Conservation (phyloP, 495 filamentous ascomycete genomes). For the Trypethelium eluteriae region DNA sequence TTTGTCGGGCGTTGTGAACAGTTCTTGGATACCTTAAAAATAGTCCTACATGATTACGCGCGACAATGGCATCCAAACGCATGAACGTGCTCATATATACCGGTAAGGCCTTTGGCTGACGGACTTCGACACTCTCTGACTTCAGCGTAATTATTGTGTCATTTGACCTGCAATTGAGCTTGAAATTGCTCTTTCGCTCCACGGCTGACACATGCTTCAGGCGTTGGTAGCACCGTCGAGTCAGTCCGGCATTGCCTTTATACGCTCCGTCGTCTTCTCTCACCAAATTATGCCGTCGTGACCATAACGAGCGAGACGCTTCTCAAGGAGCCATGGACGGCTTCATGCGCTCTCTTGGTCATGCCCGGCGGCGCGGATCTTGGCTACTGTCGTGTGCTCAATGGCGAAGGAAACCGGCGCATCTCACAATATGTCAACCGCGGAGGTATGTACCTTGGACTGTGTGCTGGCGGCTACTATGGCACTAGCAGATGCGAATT, state of each 20-base stretch:
- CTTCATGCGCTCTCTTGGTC: constrained; percentile 80
- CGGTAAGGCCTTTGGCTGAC: constrained; percentile 12
- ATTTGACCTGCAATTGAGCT: not conserved
- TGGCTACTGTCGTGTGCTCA: constrained; percentile 79
- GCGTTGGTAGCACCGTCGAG: constrained; percentile 74
- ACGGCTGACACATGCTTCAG: constrained; percentile 36
- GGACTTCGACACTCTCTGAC: too few species aligned
- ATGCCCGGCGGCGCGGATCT: constrained; percentile 93
- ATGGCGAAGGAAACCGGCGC: constrained; percentile 76
- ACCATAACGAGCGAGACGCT: constrained; percentile 70
- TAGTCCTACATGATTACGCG: too few species aligned
- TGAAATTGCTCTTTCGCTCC: not conserved
- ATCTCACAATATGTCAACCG: constrained; percentile 77
- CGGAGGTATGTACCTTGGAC: constrained; percentile 81
- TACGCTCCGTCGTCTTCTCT: constrained; percentile 80
- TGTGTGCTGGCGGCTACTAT: constrained; percentile 95
- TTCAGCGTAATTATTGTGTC: too few species aligned
- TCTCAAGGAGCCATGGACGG: constrained; percentile 84
- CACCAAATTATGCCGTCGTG: constrained; percentile 87
- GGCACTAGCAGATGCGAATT: constrained; percentile 77
- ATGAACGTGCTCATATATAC: constrained; percentile 30
- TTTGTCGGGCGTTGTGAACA: not conserved
- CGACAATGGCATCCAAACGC: constrained; percentile 18
- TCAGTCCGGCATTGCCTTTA: constrained; percentile 86
- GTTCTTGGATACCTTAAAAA: not conserved